A percentile compares a stretch with the other conserved stretches of the same genome.
These are phyloP conservation scores for Xylariaceae sp. DNA, from an alignment of 2,329 filamentous ascomycete species.

Conservation along the genomic window DNA sequence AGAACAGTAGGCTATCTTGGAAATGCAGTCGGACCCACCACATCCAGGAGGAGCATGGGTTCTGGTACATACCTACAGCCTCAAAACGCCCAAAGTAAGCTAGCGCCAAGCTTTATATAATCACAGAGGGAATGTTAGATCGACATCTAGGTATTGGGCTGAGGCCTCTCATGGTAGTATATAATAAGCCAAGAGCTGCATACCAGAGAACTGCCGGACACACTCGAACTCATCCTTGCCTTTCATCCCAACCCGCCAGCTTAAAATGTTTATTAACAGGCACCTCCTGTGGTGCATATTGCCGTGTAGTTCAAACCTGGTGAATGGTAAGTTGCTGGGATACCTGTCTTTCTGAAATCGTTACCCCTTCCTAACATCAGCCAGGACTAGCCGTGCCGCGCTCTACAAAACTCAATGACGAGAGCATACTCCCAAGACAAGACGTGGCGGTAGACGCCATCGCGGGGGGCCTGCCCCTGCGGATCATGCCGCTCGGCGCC, in stretches of 20 bases:
- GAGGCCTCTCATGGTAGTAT: not conserved
- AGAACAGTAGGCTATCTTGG: not conserved
- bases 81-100: not conserved
- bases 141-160: not conserved
- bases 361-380: slow-evolving; percentile 3
- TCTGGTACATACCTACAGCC: not conserved
- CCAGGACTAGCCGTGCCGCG: slow-evolving; percentile 13
- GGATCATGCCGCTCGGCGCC: slow-evolving; percentile 44
- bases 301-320: slow-evolving; percentile 15
- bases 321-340: slow-evolving; percentile 10
- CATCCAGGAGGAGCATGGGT: slow-evolving; percentile 15
- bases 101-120: not conserved
- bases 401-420: not conserved
- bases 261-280: slow-evolving; percentile 13
- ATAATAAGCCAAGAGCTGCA: not conserved
- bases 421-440: not conserved
- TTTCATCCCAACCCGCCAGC: not conserved
- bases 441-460: slow-evolving; percentile 6
- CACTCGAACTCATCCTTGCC: not conserved
- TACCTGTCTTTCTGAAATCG: not conserved
- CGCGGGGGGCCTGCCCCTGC: slow-evolving; percentile 29
- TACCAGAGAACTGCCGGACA: not conserved
- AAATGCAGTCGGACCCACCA: slow-evolving; percentile 7
- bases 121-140: not conserved
- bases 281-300: slow-evolving; percentile 16